Conservation (phyloP, 345 rosid genomes). For the Populus simonii region DNA sequence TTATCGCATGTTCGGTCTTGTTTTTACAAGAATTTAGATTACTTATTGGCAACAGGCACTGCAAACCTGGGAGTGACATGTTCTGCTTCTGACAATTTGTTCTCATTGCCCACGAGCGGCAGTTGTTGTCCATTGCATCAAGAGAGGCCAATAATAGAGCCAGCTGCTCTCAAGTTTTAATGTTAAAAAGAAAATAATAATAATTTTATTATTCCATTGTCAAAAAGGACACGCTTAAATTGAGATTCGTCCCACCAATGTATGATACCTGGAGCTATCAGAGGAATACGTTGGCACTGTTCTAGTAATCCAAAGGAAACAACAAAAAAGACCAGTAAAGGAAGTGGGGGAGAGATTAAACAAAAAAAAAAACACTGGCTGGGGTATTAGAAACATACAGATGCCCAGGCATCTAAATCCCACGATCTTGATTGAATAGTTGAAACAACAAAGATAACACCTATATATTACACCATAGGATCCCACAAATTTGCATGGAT, state of each 20-base stretch:
- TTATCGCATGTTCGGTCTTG: too few relatives aligned
- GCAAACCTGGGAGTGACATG: neutral
- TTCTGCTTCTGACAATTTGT: neutral
- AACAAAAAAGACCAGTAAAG: neutral
- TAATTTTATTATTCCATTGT: neutral
- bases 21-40: neutral
- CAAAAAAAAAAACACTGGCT: neutral
- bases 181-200: too few relatives aligned
- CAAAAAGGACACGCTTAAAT: too few relatives aligned
- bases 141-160: neutral
- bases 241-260: neutral
- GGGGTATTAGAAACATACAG: neutral
- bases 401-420: conserved; percentile 9
- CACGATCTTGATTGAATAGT: conserved; percentile 11
- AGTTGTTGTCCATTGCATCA: neutral
- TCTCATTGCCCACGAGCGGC: neutral
- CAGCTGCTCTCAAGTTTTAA: neutral
- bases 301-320: neutral
- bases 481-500: conserved; percentile 14
- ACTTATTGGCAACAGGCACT: neutral
- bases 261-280: neutral
- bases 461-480: conserved; percentile 35
- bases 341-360: rapidly evolving
- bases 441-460: conserved; percentile 16
- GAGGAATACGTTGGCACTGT: neutral